Evolutionary conservation across 441 rosid species (phyloP), one percentile per base, ranked within the genome.

Genomic region (Dalechampia spathulata): DNA sequence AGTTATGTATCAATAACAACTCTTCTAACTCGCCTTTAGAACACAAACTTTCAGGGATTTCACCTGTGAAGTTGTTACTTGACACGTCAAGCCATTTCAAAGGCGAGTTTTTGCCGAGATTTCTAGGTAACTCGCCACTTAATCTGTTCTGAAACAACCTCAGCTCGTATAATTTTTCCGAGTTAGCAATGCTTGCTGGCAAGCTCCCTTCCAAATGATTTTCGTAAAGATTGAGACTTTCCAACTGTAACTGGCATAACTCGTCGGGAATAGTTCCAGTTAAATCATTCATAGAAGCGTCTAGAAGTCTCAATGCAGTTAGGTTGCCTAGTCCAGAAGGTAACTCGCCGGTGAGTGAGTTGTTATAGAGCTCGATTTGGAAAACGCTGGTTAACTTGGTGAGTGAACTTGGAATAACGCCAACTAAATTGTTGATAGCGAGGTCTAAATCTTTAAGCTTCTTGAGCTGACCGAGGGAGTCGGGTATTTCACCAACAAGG

Each of bases 301-400:
- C 99, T 5, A 93, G 70, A 25, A 80, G 82, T 57, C 95, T 77
- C 71, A 93, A 57, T 0, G 63, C 62, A 8, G 82, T 80, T 65
- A 85, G 56, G 21, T 82, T 82, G 6, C 85, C 83, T 38, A 84
- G 66, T 47, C 85, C 85, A 12, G 19, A 23, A 19, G 97, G 97
- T n/a, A 93, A 55, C 43, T 59, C 72, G 11, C 99, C 99, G 15
- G 79, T 72, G 57, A 93, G 65, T 55, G 96, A 79, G 86, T 93
- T 93, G 76, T 93, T 87, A 61, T 87, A 93, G 1, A 93, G 86
- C 83, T 93, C 99, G 42, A 93, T 77, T 71, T 93, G 99, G 30
- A 87, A 79, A 14, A 90, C 67, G 23, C 74, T 79, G 12, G 68
- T 49, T 64, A 93, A 57, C 68, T 69, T 78, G 16, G 83, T 72